phyloP scores from a whole-genome alignment of 352 stramenopile species.

The Halophytophthora polymorphica region DNA sequence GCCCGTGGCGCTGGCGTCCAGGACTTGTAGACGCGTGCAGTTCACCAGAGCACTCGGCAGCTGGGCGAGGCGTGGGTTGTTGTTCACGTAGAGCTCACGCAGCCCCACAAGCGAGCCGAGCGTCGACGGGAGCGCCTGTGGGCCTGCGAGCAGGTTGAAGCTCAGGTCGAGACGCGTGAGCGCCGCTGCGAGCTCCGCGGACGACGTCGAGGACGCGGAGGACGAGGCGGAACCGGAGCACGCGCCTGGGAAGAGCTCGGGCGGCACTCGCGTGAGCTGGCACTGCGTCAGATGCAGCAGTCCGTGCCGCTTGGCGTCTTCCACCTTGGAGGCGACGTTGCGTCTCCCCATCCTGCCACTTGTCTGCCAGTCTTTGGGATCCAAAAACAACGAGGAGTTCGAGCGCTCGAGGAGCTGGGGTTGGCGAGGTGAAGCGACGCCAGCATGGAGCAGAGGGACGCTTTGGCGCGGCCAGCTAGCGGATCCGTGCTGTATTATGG shows the following conservation, averaged over 20 bases:
- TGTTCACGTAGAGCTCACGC: constrained; percentile 80
- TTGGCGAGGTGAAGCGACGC: too few relatives aligned
- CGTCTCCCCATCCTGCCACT: constrained; percentile 27
- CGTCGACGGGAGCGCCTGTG: constrained; percentile 39
- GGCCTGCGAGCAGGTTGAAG: constrained; percentile 63
- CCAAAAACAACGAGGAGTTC: background rate
- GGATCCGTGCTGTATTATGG: constrained; percentile 24
- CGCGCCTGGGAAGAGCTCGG: constrained; percentile 26
- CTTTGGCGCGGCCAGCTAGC: too few relatives aligned
- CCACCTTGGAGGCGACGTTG: constrained; percentile 45
- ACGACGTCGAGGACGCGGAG: constrained; percentile 9
- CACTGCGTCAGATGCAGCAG: constrained; percentile 56
- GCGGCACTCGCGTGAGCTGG: constrained; percentile 37
- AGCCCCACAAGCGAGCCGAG: constrained; percentile 57
- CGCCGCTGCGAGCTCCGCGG: constrained; percentile 22
- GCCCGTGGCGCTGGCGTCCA: constrained; percentile 72
- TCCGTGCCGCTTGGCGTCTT: constrained; percentile 55
- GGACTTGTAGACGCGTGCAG: constrained; percentile 62
- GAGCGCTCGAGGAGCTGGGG: too few relatives aligned
- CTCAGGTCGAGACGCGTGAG: constrained; percentile 79
- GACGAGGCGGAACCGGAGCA: constrained; percentile 11
- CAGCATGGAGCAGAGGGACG: too few relatives aligned
- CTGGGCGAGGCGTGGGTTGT: constrained; percentile 63
- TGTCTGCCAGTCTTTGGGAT: background rate
- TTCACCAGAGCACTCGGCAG: constrained; percentile 56